Evolutionary conservation across 768 basidiomycete species (phyloP), one percentile per base, ranked within the genome.

Genomic region (Mycena metata): DNA sequence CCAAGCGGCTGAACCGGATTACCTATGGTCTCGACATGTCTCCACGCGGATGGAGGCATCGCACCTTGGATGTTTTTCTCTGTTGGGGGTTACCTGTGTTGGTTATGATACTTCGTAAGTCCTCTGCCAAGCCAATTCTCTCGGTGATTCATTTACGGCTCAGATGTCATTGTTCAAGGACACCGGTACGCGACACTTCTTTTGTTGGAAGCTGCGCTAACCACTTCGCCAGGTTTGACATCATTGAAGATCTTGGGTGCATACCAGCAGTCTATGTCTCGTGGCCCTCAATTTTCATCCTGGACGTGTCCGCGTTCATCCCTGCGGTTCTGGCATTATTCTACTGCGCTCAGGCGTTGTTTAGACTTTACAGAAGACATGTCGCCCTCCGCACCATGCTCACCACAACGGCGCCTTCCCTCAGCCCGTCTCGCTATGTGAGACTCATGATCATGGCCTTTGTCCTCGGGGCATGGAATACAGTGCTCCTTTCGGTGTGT

Each of bases 381-480:
- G 64, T 82, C 19, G 78, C 84, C 30, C 86, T 88, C 73, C 70
- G 72, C 19, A 59, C 77, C 23, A 64, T 83, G 11, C 74, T 86
- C 4, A 54, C 58, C n/a, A 66, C 70, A 75, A 1, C 72, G 1
- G 66, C 63, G 0, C 71, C 74, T 1, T 75, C 79, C 16, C 76
- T 83, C 10, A 80, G 76, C 12, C 77, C 76, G 8, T 76, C 75
- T 16, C 77, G 80, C 17, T 89, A 87, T 66, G 55, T 89, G 24
- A 85, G 89, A 8, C 81, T 89, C 15, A 79, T 88, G 68, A 77
- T 81, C 13, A 78, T 89, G 57, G 64, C 79, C 5, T 59, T 83
- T 58, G 69, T 73, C 46, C 57, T 72, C 19, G 71, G 76, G 64
- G 71, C 62, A 56, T 61, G 64, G 58, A 69, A 39, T 13, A 46